These are phyloP conservation scores for Coemansia erecta DNA, from an alignment of 192 early-diverging fungal species.

Conservation along the genomic window DNA sequence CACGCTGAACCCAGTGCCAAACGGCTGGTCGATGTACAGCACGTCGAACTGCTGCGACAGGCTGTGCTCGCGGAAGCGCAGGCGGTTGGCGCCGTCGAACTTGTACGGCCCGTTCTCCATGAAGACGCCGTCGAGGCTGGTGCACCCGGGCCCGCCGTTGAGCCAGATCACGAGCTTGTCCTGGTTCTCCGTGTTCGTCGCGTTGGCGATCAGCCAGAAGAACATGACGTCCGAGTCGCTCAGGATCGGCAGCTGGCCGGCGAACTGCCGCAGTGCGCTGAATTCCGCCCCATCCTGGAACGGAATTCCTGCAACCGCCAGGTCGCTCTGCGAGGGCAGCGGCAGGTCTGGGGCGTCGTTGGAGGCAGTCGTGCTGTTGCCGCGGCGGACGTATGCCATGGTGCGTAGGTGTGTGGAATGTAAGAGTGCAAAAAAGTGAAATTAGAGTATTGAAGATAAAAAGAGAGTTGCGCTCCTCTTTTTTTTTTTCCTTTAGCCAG, in stretches of 20 bases:
- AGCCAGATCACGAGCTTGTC: conserved; percentile 61
- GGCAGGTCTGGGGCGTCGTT: background rate
- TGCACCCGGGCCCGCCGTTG: conserved; percentile 65
- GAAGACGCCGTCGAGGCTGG: conserved; percentile 65
- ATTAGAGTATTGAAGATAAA: background rate
- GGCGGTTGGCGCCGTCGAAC: conserved; percentile 32
- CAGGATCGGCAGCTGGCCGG: conserved; percentile 46
- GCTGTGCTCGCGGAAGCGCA: conserved; percentile 35
- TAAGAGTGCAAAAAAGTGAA: background rate
- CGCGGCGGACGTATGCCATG: background rate
- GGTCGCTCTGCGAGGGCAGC: conserved; percentile 19
- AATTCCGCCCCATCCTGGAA: conserved; percentile 39
- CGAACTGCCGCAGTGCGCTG: conserved; percentile 31
- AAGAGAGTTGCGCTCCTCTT: background rate
- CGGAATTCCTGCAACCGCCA: conserved; percentile 27
- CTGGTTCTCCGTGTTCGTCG: conserved; percentile 48
- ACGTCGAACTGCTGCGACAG: conserved; percentile 53
- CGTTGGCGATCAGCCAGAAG: conserved; percentile 54
- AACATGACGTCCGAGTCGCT: conserved; percentile 45
- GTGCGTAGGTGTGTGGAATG: background rate
- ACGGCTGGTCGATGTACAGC: conserved; percentile 65
- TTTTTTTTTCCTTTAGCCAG: background rate
- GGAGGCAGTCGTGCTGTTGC: background rate
- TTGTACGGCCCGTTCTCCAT: conserved; percentile 66
- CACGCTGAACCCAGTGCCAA: conserved; percentile 60